Base-by-base conservation (phyloP, 345 rosid species). In the Lepidium aucheri region DNA sequence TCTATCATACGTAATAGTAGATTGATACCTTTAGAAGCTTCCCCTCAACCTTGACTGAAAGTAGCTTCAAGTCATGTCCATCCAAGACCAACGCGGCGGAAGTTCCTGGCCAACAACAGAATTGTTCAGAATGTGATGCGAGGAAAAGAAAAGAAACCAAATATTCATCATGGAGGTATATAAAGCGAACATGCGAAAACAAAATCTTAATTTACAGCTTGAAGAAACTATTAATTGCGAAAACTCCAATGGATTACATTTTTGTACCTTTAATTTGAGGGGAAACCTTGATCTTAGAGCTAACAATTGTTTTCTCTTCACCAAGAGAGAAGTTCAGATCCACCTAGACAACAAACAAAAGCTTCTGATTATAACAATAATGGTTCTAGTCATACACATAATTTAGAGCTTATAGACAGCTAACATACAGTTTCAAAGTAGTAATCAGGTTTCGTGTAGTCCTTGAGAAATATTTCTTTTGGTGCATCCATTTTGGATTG, bases 221-320 rank as follows among this genome's bases (percentile, higher is more conserved):
- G 24, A 46, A 44, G 30, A 54, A 24, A 38, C 45, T 7, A 57
- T 28, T 51, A 8, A 22, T 16, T 12, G 53, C 6, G 16, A 36
- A 28, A 7, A 8, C 3, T n/a, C 26, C 35, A n/a, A 4, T 44
- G 63, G 30, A 42, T 15, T 32, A 10, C 47, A 61, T 0, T 36
- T 7, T 2, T 5, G 46, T 84, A 91, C 99, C 99, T 82, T 88
- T 86, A 67, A 82, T 82, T 56, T 96, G 82, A 42, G 99, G 95
- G 34, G 60, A 36, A 44, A 91, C 87, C 47, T 83, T 68, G 64
- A 95, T 91, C 73, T 78, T 91, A 2, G 96, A 95, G 68, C 84
- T 80, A 73, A 91, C 99, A 72, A 81, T 78, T 20, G 99, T 95
- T 73, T 86, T 91, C 81, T 95, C 97, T 79, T 95, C 99, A 18